phyloP scores from a whole-genome alignment of 1,139 yeast species.

The Kluyveromyces sp. region DNA sequence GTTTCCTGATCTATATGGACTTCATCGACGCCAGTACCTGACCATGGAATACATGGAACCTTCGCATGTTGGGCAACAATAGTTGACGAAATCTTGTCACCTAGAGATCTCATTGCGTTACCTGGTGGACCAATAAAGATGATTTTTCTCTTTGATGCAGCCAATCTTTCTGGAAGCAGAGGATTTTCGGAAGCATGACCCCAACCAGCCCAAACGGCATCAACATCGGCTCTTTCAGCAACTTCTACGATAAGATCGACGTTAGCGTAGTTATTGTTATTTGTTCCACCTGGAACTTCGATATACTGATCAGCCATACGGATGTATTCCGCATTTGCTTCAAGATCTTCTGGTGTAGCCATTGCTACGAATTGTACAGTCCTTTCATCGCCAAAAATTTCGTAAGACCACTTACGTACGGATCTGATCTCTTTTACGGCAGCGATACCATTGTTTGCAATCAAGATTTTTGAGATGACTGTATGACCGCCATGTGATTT shows the following conservation, averaged over 20 bases:
- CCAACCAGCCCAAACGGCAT: conserved; percentile 99
- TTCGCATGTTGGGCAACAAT: conserved; percentile 97
- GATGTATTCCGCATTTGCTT: conserved; percentile 94
- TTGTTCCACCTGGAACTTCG: conserved; percentile 98
- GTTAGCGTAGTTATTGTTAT: conserved; percentile 95
- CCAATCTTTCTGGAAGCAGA: conserved; percentile 81
- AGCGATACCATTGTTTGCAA: conserved; percentile 98
- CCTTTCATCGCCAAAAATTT: conserved; percentile 91
- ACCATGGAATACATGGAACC: conserved; percentile 99
- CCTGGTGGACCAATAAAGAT: conserved; percentile 98
- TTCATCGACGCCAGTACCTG: conserved; percentile 91
- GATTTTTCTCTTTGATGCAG: conserved; percentile 80
- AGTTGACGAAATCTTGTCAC: conserved; percentile 95
- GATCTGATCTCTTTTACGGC: conserved; percentile 98
- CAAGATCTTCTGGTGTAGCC: conserved; percentile 99
- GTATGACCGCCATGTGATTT: conserved; percentile 88
- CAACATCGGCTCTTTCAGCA: conserved; percentile 93
- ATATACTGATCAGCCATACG: conserved; percentile 98
- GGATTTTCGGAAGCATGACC: conserved; percentile 99
- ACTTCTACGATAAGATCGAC: conserved; percentile 94
- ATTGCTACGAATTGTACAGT: conserved; percentile 91
- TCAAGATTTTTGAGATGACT: conserved; percentile 77
- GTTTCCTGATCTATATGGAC: conserved; percentile 61
- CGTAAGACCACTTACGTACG: conserved; percentile 97
- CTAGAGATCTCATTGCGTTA: conserved; percentile 97